Percentiles rank a stretch among this genome's conserved stretches.
These are phyloP conservation scores for Diaporthe humulicola DNA, from an alignment of 2,329 filamentous ascomycete species.

Conservation along the genomic window DNA sequence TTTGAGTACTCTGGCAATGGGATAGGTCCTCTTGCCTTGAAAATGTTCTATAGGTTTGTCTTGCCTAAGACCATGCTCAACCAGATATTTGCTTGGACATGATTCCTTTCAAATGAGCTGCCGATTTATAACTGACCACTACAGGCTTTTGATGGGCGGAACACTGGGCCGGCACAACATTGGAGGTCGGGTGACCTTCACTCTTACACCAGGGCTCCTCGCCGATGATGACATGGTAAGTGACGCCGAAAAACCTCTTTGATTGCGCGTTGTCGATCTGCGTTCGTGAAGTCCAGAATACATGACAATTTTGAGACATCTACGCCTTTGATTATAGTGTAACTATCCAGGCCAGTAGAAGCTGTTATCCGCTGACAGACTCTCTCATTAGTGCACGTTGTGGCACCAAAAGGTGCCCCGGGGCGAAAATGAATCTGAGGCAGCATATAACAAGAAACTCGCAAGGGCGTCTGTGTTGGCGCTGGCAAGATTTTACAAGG, in stretches of 20 bases:
- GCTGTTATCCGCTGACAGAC: neutral
- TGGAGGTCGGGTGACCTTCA: neutral
- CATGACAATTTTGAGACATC: neutral
- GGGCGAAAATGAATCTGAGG: neutral
- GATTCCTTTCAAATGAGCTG: neutral
- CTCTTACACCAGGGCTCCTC: neutral
- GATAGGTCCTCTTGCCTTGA: neutral
- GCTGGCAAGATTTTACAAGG: neutral
- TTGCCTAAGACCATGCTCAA: neutral
- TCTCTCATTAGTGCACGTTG: neutral
- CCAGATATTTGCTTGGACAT: neutral
- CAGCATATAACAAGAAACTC: neutral
- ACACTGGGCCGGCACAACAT: neutral
- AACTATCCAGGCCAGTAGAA: neutral
- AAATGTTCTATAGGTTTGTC: constrained; percentile 17
- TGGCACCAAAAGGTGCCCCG: neutral
- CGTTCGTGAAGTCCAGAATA: neutral
- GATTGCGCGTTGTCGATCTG: no score
- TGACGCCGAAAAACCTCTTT: neutral
- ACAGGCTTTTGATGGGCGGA: constrained; percentile 4
- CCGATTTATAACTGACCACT: neutral
- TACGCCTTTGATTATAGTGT: neutral
- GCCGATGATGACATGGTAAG: neutral
- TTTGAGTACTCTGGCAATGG: neutral
- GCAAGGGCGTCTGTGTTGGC: neutral